phyloP scores from a whole-genome alignment of 1,139 yeast species.

The Petasospora fabianii region DNA sequence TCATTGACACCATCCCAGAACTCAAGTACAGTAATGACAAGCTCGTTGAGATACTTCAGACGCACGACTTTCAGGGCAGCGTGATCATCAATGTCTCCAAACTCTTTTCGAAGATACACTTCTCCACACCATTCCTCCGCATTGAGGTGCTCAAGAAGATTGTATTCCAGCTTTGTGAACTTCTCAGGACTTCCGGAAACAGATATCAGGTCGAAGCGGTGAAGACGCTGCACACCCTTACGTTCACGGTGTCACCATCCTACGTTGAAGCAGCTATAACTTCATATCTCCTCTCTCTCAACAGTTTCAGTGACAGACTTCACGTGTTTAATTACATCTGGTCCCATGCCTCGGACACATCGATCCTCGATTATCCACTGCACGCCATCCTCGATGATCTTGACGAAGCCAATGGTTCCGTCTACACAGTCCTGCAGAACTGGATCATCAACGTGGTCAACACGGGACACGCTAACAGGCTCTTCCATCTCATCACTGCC shows the following conservation, averaged over 20 bases:
- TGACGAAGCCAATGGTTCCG: constrained; percentile 38
- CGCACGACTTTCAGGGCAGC: constrained; percentile 6
- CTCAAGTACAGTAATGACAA: constrained; percentile 22
- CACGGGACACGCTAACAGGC: constrained; percentile 54
- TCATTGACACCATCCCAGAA: constrained; percentile 48
- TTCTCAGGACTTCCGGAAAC: constrained; percentile 12
- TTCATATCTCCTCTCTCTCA: constrained; percentile 41
- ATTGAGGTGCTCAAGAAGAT: constrained; percentile 19
- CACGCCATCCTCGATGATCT: constrained; percentile 66
- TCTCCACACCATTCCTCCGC: constrained; percentile 19
- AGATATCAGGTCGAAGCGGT: constrained; percentile 25
- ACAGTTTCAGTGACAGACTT: constrained; percentile 37
- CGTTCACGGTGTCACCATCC: constrained; percentile 28
- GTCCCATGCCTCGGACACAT: constrained; percentile 49
- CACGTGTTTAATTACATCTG: constrained; percentile 54
- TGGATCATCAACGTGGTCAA: constrained; percentile 54
- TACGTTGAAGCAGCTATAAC: constrained; percentile 61
- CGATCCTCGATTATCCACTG: constrained; percentile 60
- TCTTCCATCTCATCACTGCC: constrained; percentile 46
- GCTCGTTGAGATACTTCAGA: constrained; percentile 12
- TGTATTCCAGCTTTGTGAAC: constrained; percentile 18
- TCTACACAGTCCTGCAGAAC: constrained; percentile 44
- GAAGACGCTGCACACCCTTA: constrained; percentile 20
- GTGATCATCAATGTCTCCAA: constrained; percentile 16
- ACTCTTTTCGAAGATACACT: constrained; percentile 19